Evolutionary conservation across 2,329 filamentous ascomycete species (phyloP), one percentile per base, ranked within the genome.

Genomic region (Leptographium wingfieldii): DNA sequence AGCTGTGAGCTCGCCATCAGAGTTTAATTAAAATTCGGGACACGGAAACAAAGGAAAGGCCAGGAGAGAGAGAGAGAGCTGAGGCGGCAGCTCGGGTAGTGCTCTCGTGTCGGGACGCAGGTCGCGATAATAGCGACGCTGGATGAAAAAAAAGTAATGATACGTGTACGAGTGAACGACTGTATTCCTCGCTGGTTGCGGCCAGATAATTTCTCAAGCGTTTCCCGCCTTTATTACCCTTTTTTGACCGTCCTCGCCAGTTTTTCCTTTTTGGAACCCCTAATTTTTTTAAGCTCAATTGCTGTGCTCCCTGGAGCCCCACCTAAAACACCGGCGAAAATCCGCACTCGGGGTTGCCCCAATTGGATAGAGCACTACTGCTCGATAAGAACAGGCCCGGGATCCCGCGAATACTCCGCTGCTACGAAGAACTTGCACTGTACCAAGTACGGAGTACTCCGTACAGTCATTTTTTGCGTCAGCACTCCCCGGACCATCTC

Each of bases 1-100:
- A 51, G 12, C 22, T 25, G 48, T 25, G 48, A 10, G 29, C 62
- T 48, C 63, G 66, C 25, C 48, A 51, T 14, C 22, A 48, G 19
- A 25, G 2, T 7, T 46, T n/a, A n/a, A 48, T 25, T 5, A 19
- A 46, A n/a, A 3, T 16, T 9, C 40, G 5, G 40, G 40, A 46
- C 16, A 43, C 43, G 5, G n/a, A 48, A 48, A n/a, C 33, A 48
- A 5, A 11, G 19, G 16, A 22, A 25, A 10, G 27, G 14, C 38
- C 38, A 14, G 38, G 22, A 22, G 22, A 22, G 22, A 22, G 22
- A 22, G 22, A 22, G 22, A 22, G 22, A 22, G 22, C 22, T 22
- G 22, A 22, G 22, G 22, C 38, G 14, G 33, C 38, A 40, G 38
- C 38, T 40, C 14, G 38, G 5, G 38, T 14, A 16, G 38, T 40